phyloP scores from a whole-genome alignment of 1,284 basidiomycete genomes.

The Mycosarcoma maydis region DNA sequence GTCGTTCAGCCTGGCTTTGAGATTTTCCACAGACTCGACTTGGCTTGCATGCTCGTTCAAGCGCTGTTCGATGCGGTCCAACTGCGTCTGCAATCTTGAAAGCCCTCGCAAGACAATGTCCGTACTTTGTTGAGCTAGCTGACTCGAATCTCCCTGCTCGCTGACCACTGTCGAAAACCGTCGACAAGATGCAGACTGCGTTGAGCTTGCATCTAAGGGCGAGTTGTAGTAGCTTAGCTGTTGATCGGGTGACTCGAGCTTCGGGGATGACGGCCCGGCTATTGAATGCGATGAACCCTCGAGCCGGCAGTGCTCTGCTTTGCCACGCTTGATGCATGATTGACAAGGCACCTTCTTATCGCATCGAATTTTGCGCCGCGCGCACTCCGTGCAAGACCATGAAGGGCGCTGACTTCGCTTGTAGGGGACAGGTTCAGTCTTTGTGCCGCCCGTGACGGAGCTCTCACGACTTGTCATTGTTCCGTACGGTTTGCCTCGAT shows the following conservation, averaged over 20 bases:
- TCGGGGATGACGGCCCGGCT: slow-evolving; percentile 15
- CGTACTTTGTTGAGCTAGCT: neutral
- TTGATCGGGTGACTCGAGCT: slow-evolving; percentile 4
- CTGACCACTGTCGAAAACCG: slow-evolving; percentile 9
- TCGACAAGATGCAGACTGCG: slow-evolving; percentile 7
- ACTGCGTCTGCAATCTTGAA: slow-evolving; percentile 25
- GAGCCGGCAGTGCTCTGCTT: slow-evolving; percentile 38
- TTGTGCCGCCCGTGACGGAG: slow-evolving; percentile 4
- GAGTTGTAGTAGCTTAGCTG: slow-evolving; percentile 7
- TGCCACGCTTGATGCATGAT: slow-evolving; percentile 49
- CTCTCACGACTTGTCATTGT: slow-evolving; percentile 9
- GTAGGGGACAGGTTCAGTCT: slow-evolving; percentile 22
- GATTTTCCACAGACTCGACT: slow-evolving; percentile 20
- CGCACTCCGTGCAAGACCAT: slow-evolving; percentile 58
- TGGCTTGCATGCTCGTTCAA: slow-evolving; percentile 18
- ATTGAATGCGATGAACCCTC: slow-evolving; percentile 19
- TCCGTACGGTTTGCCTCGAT: neutral
- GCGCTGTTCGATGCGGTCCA: slow-evolving; percentile 37
- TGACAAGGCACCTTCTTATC: slow-evolving; percentile 55
- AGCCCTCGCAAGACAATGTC: slow-evolving; percentile 23
- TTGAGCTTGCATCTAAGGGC: neutral
- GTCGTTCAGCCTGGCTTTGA: slow-evolving; percentile 34
- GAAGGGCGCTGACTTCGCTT: slow-evolving; percentile 46
- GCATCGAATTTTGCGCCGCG: slow-evolving; percentile 51
- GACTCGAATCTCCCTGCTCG: slow-evolving; percentile 2